phyloP scores from a whole-genome alignment of 495 filamentous ascomycete species.

The Rhizodiscina lignyota region DNA sequence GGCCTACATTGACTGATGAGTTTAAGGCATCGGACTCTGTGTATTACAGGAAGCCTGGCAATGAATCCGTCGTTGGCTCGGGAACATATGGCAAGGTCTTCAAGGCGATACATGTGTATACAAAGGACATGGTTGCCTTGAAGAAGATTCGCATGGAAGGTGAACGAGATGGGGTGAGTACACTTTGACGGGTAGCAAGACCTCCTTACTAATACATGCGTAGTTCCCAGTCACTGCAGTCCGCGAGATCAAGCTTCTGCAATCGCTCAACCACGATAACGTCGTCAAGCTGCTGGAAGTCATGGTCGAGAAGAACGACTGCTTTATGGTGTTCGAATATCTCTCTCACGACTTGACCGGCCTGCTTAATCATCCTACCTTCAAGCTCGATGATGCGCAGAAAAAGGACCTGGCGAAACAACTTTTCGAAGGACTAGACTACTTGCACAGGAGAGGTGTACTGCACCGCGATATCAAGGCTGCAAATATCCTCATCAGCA shows the following conservation, averaged over 20 bases:
- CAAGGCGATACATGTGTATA: slow-evolving; percentile 93
- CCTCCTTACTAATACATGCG: slow-evolving; percentile 15
- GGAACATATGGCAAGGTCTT: slow-evolving; percentile 97
- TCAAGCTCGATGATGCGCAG: slow-evolving; percentile 66
- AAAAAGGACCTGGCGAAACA: slow-evolving; percentile 92
- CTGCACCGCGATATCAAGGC: slow-evolving; percentile 10
- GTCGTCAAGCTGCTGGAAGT: slow-evolving; percentile 82
- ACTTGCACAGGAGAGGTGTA: background rate
- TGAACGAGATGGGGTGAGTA: slow-evolving; percentile 66
- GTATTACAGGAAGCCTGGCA: slow-evolving; percentile 80
- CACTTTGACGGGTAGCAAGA: background rate
- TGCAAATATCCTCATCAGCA: slow-evolving; percentile 81
- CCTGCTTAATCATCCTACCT: slow-evolving; percentile 84
- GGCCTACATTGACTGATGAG: slow-evolving; percentile 51
- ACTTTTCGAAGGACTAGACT: slow-evolving; percentile 78
- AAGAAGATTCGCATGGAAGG: slow-evolving; percentile 95
- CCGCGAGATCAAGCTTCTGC: slow-evolving; percentile 89
- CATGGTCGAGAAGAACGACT: slow-evolving; percentile 97
- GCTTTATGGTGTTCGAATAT: slow-evolving; percentile 99
- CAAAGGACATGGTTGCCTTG: slow-evolving; percentile 72
- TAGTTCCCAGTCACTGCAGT: slow-evolving; percentile 89
- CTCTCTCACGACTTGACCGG: slow-evolving; percentile 85
- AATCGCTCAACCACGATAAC: slow-evolving; percentile 81
- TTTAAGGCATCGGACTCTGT: slow-evolving; percentile 68
- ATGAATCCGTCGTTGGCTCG: slow-evolving; percentile 85